phyloP scores from a whole-genome alignment of 768 basidiomycete species.

The Antrodiella citrinella region DNA sequence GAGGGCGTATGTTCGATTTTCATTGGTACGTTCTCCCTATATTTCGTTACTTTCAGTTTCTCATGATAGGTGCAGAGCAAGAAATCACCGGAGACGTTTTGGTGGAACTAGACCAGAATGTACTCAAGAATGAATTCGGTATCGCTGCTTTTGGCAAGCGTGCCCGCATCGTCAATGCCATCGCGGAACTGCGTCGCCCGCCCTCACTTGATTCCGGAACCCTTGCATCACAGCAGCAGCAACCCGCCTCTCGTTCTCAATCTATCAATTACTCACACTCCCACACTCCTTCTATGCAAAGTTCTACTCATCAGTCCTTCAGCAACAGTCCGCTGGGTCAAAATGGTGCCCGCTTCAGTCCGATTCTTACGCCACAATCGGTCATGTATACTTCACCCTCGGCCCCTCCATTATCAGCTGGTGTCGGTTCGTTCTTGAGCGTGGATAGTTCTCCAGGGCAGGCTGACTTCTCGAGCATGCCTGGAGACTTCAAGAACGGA shows the following conservation, averaged over 20 bases:
- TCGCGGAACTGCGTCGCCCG: slow-evolving; percentile 75
- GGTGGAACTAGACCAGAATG: slow-evolving; percentile 83
- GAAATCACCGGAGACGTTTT: slow-evolving; percentile 98
- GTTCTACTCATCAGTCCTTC: slow-evolving; percentile 37
- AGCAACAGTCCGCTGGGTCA: slow-evolving; percentile 28
- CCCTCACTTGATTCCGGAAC: slow-evolving; percentile 35
- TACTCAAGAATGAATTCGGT: slow-evolving; percentile 90
- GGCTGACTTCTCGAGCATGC: slow-evolving; percentile 6
- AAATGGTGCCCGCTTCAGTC: slow-evolving; percentile 23
- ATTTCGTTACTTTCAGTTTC: background rate
- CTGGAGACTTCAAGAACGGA: slow-evolving; percentile 8
- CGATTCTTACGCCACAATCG: slow-evolving; percentile 12
- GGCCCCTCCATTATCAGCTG: slow-evolving; percentile 13
- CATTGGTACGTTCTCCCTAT: slow-evolving; percentile 41
- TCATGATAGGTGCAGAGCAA: slow-evolving; percentile 56
- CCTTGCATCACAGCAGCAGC: slow-evolving; percentile 36
- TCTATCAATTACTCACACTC: slow-evolving; percentile 23
- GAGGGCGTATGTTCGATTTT: slow-evolving; percentile 79
- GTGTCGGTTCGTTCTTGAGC: slow-evolving; percentile 17
- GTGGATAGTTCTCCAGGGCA: slow-evolving; percentile 25
- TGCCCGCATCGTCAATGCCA: slow-evolving; percentile 86
- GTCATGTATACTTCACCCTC: slow-evolving; percentile 2
- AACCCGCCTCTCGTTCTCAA: slow-evolving; percentile 16
- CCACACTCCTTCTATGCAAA: slow-evolving; percentile 23
- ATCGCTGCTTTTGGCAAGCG: slow-evolving; percentile 94